Conservation (phyloP, 495 filamentous ascomycete genomes). For the Diplogelasinospora grovesii region DNA sequence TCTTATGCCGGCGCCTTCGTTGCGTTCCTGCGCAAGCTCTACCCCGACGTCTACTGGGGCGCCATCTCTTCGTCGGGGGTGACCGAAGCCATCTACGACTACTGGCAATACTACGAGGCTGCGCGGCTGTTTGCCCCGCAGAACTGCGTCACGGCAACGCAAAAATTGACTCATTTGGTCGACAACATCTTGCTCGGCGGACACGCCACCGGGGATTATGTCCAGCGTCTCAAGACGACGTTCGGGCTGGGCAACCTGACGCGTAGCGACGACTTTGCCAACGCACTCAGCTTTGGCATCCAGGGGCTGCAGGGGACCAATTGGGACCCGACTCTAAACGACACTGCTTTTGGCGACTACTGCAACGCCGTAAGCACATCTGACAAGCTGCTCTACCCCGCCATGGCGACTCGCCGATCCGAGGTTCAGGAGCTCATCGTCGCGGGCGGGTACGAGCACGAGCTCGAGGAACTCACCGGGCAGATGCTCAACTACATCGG, state of each 20-base stretch:
- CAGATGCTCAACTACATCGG: conserved; percentile 61
- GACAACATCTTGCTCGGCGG: conserved; percentile 55
- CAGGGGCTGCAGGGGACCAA: conserved; percentile 54
- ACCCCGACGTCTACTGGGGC: conserved; percentile 63
- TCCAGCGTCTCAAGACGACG: conserved; percentile 45
- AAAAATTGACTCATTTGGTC: conserved; percentile 52
- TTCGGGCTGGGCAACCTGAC: conserved; percentile 56
- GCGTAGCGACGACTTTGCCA: conserved; percentile 56
- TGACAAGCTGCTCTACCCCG: conserved; percentile 39
- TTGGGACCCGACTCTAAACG: conserved; percentile 61
- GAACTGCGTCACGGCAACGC: conserved; percentile 49
- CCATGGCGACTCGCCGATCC: conserved; percentile 28
- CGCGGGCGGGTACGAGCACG: conserved; percentile 48
- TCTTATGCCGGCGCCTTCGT: conserved; percentile 69
- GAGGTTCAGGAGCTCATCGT: conserved; percentile 43
- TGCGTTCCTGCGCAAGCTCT: conserved; percentile 61
- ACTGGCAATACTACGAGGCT: conserved; percentile 65
- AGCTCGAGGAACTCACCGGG: conserved; percentile 42
- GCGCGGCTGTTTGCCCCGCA: conserved; percentile 46
- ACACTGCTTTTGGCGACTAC: conserved; percentile 48
- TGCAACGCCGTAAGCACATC: conserved; percentile 55
- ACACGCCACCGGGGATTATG: conserved; percentile 37
- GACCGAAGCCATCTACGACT: conserved; percentile 63
- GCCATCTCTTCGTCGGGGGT: conserved; percentile 67
- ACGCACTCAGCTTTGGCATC: conserved; percentile 44